Evolutionary conservation across 2,329 filamentous ascomycete species (phyloP), one percentile per base, ranked within the genome.

Genomic region (Scedosporium dehoogii): DNA sequence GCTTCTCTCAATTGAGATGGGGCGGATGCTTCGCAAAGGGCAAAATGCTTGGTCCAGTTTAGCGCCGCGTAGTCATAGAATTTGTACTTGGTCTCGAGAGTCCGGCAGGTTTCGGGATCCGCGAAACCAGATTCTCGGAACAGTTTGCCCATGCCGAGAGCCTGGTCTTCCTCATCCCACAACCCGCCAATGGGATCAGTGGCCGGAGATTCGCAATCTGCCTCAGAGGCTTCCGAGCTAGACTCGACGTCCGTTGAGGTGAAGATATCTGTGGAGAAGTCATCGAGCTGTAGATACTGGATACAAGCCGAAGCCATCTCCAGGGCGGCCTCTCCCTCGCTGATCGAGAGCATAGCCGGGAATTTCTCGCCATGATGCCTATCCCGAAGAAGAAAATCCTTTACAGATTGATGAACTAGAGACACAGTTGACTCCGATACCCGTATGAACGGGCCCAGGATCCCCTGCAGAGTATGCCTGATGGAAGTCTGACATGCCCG

Each of bases 61-160:
- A 67, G 66, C 1, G 75, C 68, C 16, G 74, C 66, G 66, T 77
- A 77, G 53, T 69, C 69, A 65, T 74, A 75, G 57, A 76, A 69
- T 25, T 27, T 51, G 58, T 74, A 70, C 21, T 65, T 62, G 10
- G 69, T 62, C 42, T 63, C 60, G 27, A 75, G 65, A 27, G 58
- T 44, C 44, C 59, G 41, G 56, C 68, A 73, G 33, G 64, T 58
- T 23, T 70, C 69, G 57, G 65, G 62, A 16, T 69, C 67, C 2
- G 68, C 4, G 18, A 64, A 65, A 7, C 65, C 63, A 7, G 65
- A 55, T 42, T 73, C 70, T 46, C 68, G 64, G 58, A 72, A 72
- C 1, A 73, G 62, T 23, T 59, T 60, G 44, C 69, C 68, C 12
- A 65, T 60, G 27, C 58, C 63, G 10, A 70, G 61, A 61, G 59